Conservation (phyloP, 352 stramenopile genomes). For the Pythium vanterpoolii region DNA sequence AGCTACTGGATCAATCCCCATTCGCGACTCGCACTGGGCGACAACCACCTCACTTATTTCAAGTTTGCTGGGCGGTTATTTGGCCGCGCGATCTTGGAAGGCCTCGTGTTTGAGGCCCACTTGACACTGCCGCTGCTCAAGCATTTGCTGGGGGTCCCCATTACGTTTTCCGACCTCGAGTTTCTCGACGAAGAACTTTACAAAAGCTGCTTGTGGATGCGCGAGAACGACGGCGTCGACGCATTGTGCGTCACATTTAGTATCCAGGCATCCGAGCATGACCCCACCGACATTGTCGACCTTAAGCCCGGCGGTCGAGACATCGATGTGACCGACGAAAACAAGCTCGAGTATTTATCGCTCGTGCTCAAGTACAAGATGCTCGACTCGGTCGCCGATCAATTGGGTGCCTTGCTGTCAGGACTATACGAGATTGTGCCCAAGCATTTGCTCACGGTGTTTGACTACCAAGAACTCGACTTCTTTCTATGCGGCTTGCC, state of each 20-base stretch:
- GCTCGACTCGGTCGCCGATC: conserved; percentile 64
- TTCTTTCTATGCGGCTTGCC: conserved; percentile 74
- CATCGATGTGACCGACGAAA: conserved; percentile 94
- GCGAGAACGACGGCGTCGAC: conserved; percentile 53
- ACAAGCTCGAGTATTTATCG: conserved; percentile 92
- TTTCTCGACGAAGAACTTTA: conserved; percentile 72
- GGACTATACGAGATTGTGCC: conserved; percentile 79
- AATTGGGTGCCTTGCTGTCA: conserved; percentile 59
- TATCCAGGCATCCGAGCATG: conserved; percentile 42
- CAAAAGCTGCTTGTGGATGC: conserved; percentile 63
- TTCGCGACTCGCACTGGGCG: conserved; percentile 20
- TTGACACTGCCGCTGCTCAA: conserved; percentile 68
- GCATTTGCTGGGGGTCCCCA: conserved; percentile 64
- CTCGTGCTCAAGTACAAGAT: conserved; percentile 73
- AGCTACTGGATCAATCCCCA: conserved; percentile 74
- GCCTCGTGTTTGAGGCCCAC: conserved; percentile 56
- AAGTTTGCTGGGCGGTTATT: conserved; percentile 58
- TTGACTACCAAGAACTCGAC: conserved; percentile 83
- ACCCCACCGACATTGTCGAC: conserved; percentile 70
- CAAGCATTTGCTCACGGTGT: conserved; percentile 53
- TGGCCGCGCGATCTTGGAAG: conserved; percentile 64
- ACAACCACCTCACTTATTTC: conserved; percentile 50
- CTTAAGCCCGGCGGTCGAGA: conserved; percentile 88
- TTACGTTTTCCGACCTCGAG: conserved; percentile 75
- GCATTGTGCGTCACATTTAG: conserved; percentile 68